A percentile compares a stretch with the other conserved stretches of the same genome.
Conservation (phyloP, 75 land plant genomes). For the Picea glauca region DNA sequence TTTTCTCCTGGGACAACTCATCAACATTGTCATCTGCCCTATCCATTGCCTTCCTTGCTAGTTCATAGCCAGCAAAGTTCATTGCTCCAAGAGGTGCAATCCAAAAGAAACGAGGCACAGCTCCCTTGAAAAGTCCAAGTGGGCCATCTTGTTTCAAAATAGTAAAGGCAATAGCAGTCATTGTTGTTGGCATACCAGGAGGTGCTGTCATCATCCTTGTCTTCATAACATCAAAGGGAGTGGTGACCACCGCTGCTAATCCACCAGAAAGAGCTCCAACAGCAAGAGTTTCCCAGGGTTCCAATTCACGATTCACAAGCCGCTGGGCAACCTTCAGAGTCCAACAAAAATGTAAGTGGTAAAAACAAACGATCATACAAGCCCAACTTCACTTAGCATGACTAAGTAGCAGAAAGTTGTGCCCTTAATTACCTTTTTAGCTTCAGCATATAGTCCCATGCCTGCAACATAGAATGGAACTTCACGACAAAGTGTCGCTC, state of each 20-base stretch:
- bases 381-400: background rate
- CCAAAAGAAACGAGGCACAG: conserved; percentile 94
- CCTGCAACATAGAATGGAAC: conserved; percentile 99
- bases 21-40: too few relatives aligned
- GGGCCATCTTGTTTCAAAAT: conserved; percentile 89
- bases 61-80: conserved; percentile 99
- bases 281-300: conserved; percentile 83
- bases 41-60: conserved; percentile 79
- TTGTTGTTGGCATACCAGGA: conserved; percentile 60
- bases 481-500: conserved; percentile 92
- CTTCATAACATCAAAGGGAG: conserved; percentile 98
- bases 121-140: conserved; percentile 95
- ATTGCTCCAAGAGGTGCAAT: conserved; percentile 98
- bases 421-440: conserved; percentile 72
- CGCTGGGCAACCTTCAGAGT: conserved; percentile 52
- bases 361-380: background rate
- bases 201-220: conserved; percentile 95
- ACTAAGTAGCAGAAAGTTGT: background rate
- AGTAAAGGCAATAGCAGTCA: conserved; percentile 68
- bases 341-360: background rate
- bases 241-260: conserved; percentile 84
- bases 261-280: conserved; percentile 97
- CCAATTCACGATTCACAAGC: conserved; percentile 71
- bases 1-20: too few relatives aligned
- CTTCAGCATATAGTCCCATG: conserved; percentile 85